phyloP scores from a whole-genome alignment of 2,329 filamentous ascomycete genomes.

The Xylariaceae sp. region DNA sequence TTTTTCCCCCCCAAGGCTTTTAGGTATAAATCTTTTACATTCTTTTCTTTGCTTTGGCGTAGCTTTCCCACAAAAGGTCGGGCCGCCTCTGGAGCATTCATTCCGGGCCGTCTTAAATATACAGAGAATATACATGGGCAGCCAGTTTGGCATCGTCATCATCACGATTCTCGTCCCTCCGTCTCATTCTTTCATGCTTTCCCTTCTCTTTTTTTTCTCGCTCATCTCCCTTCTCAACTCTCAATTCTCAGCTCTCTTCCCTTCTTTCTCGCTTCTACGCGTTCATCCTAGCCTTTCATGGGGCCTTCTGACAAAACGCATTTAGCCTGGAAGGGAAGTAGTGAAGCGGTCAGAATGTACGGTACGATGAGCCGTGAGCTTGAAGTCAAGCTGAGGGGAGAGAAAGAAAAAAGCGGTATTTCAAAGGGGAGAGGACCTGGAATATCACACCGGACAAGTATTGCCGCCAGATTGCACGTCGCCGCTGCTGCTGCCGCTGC shows the following conservation, averaged over 20 bases:
- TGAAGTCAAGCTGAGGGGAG: too few relatives aligned
- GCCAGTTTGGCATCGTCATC: background rate
- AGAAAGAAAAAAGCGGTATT: too few relatives aligned
- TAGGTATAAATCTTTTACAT: too few relatives aligned
- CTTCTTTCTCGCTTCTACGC: background rate
- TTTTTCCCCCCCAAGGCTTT: background rate
- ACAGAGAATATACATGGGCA: slow-evolving; percentile 10
- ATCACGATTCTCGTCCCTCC: background rate
- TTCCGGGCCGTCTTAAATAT: slow-evolving; percentile 2
- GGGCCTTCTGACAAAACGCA: background rate
- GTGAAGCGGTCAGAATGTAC: background rate
- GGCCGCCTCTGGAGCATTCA: background rate
- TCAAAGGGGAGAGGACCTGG: too few relatives aligned
- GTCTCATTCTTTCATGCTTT: background rate
- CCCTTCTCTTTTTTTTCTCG: background rate
- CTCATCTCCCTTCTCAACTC: background rate
- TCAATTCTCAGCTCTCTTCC: too few relatives aligned
- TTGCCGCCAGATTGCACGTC: background rate
- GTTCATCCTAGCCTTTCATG: background rate
- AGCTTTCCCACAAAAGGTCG: background rate
- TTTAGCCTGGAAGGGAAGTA: background rate
- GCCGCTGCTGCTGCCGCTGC: background rate
- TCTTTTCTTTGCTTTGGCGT: background rate
- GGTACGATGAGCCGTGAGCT: background rate
- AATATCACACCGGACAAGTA: too few relatives aligned